These are phyloP conservation scores for Neurospora pannonica DNA, from an alignment of 495 filamentous ascomycete species.

Conservation along the genomic window DNA sequence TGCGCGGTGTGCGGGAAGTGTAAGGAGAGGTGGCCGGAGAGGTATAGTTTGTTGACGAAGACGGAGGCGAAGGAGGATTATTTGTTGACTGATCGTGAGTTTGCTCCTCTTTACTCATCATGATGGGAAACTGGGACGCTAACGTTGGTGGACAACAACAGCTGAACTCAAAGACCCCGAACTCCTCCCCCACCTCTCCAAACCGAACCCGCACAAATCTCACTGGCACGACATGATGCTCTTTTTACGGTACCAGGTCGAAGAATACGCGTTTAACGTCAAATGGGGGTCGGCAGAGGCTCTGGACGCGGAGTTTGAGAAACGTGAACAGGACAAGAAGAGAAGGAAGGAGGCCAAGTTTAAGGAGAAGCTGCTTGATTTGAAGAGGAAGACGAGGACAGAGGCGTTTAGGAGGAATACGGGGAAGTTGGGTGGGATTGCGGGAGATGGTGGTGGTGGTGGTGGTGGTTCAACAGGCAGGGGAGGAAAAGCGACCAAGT, in stretches of 20 bases:
- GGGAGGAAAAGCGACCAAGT: slow-evolving; percentile 49
- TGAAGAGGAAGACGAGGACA: slow-evolving; percentile 88
- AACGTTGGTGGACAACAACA: slow-evolving; percentile 17
- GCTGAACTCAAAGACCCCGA: slow-evolving; percentile 79
- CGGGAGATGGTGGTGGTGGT: not conserved
- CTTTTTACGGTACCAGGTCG: slow-evolving; percentile 85
- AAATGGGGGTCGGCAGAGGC: slow-evolving; percentile 82
- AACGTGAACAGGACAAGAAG: slow-evolving; percentile 73
- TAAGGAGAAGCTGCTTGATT: slow-evolving; percentile 70
- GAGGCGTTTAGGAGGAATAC: slow-evolving; percentile 67
- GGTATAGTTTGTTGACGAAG: slow-evolving; percentile 89
- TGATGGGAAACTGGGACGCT: not conserved
- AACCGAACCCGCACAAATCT: slow-evolving; percentile 88
- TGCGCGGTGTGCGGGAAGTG: slow-evolving; percentile 64
- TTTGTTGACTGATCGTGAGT: slow-evolving; percentile 81
- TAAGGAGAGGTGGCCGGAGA: slow-evolving; percentile 83
- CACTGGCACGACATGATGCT: slow-evolving; percentile 99
- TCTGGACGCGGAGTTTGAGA: slow-evolving; percentile 83
- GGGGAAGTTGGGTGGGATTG: slow-evolving; percentile 29
- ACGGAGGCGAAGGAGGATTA: slow-evolving; percentile 95
- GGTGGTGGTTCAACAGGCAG: not conserved
- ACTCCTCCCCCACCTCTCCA: slow-evolving; percentile 75
- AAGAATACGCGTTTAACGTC: slow-evolving; percentile 73
- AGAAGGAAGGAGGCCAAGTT: slow-evolving; percentile 85
- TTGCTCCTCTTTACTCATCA: too few relatives aligned